phyloP scores from a whole-genome alignment of 345 rosid species.

The Populus tremula region DNA sequence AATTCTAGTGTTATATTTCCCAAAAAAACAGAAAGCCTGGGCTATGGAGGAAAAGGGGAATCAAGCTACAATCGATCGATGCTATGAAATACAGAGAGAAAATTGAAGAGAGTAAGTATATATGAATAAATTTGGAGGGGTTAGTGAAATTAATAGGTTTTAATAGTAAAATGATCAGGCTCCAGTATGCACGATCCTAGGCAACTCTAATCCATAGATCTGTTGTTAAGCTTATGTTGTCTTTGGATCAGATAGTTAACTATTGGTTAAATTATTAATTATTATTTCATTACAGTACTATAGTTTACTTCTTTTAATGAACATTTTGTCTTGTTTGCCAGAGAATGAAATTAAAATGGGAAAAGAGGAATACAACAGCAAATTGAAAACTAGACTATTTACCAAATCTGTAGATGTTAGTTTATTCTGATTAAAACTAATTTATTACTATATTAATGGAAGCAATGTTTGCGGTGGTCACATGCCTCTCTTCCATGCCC shows the following conservation, averaged over 20 bases:
- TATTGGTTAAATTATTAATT: neutral
- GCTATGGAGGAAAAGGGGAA: neutral
- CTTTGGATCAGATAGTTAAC: neutral
- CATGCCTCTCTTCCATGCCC: constrained; percentile 13
- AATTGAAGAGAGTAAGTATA: neutral
- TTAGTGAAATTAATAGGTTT: neutral
- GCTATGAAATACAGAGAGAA: neutral
- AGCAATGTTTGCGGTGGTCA: constrained; percentile 28
- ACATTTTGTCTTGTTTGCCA: neutral
- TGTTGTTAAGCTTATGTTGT: neutral
- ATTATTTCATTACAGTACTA: neutral
- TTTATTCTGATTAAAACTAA: neutral
- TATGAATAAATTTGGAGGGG: neutral
- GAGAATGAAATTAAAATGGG: constrained; percentile 1
- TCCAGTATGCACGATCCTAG: constrained; percentile 42
- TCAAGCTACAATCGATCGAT: neutral
- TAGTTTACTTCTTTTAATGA: constrained; percentile 11
- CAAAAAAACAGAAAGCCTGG: neutral
- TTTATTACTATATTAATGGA: neutral
- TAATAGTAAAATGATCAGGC: neutral
- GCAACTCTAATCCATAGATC: constrained; percentile 41
- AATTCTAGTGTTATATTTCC: no score
- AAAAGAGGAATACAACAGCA: neutral
- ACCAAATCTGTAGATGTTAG: neutral
- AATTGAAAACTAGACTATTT: neutral